phyloP scores from a whole-genome alignment of 2,329 filamentous ascomycete genomes.

The Colletotrichum sp. region DNA sequence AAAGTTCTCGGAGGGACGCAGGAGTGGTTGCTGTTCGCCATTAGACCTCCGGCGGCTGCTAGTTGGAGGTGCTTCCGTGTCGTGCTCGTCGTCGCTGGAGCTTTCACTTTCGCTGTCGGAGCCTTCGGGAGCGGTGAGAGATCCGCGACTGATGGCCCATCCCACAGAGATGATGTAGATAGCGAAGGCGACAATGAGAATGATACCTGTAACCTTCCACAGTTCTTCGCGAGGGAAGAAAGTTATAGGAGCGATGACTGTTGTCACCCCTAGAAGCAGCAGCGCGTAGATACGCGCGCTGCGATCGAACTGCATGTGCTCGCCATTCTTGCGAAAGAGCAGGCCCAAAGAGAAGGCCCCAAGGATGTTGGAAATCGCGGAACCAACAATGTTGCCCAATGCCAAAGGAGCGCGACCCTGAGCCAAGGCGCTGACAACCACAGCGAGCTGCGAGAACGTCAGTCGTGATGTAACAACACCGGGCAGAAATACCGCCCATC shows the following conservation, averaged over 20 bases:
- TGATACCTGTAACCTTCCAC: conserved; percentile 36
- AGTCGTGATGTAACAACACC: conserved; percentile 20
- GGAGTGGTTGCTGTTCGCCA: not conserved
- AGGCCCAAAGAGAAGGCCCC: conserved; percentile 60
- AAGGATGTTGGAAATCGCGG: conserved; percentile 58
- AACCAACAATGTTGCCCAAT: conserved; percentile 60
- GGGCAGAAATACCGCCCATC: not conserved
- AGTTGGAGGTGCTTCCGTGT: not conserved
- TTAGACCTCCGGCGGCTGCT: not conserved
- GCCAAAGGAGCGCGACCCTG: conserved; percentile 51
- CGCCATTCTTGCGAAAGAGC: conserved; percentile 38
- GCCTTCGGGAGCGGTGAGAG: conserved; percentile 42
- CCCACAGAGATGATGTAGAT: conserved; percentile 48
- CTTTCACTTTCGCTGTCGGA: conserved; percentile 27
- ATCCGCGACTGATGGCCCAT: conserved; percentile 49
- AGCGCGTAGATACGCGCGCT: conserved; percentile 52
- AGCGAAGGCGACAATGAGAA: conserved; percentile 45
- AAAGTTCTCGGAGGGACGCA: conserved; percentile 2
- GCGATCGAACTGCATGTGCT: conserved; percentile 42
- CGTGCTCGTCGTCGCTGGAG: conserved; percentile 29
- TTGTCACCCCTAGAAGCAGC: conserved; percentile 46
- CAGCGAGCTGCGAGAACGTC: conserved; percentile 21
- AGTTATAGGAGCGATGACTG: conserved; percentile 37
- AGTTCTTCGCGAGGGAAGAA: conserved; percentile 6
- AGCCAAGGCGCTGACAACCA: conserved; percentile 51